Evolutionary conservation across 805 yeast species (phyloP), one percentile per base, ranked within the genome.

Genomic region (Nakazawaea wickerhamii): DNA sequence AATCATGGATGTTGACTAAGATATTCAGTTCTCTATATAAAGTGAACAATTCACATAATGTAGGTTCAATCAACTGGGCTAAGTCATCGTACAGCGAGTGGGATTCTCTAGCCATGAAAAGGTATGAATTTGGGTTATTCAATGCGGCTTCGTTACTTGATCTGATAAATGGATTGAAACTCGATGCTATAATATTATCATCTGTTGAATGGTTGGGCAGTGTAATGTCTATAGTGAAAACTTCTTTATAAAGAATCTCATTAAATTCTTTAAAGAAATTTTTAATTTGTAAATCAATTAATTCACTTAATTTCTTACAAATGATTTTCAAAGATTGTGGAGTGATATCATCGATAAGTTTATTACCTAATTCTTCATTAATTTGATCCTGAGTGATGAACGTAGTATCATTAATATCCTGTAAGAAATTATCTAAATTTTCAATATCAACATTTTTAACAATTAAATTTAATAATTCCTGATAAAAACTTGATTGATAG

Each of bases 21-120:
- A 79, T 68, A 19, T 85, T 84, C 0, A 96, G 90, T 51, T 89
- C 96, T 46, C 93, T 75, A 57, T 81, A 83, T 13, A 86, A 67
- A 37, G 76, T 73, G 61, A 77, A 89, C 41, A 89, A 57, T 38
- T 73, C 75, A 23, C 75, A 64, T 5, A 79, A 53, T 3, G 77
- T 63, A 1, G 89, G 89, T 17, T 71, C 75, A 36, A 73, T 50
- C 1, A 58, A 35, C 35, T 60, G 55, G 48, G 63, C 63, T 19
- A 74, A 47, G 30, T 55, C 50, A 20, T 44, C 47, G 7, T 22
- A 21, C 6, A 31, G 28, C 6, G 42, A 28, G 18, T 26, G 20
- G 3, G 31, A n/a, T 11, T 21, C 37, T 15, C 5, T 34, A 4
- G 31, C 13, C 17, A 32, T 34, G 20, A 21, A 21, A 10, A 62